Conservation (phyloP, 805 yeast genomes). For the Saccharomycopsis synnaedendra region DNA sequence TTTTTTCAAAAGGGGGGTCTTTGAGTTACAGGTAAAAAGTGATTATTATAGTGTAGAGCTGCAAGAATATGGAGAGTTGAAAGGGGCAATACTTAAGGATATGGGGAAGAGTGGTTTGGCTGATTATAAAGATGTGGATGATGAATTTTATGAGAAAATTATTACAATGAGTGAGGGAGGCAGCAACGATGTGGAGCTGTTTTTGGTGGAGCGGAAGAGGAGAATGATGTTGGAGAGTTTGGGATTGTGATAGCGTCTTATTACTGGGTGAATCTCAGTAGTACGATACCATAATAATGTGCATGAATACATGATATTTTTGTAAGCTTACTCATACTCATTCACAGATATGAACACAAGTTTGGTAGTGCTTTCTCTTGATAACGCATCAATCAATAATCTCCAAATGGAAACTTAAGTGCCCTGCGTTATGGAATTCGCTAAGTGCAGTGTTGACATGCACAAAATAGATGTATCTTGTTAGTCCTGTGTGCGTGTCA, state of each 20-base stretch:
- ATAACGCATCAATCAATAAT: too few relatives aligned
- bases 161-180: constrained; percentile 4
- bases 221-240: constrained; percentile 9
- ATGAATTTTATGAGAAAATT: constrained; percentile 1
- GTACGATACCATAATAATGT: too few relatives aligned
- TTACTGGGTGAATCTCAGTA: too few relatives aligned
- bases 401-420: too few relatives aligned
- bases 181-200: constrained; percentile 5
- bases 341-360: too few relatives aligned
- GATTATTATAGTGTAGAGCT: not conserved
- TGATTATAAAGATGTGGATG: not conserved
- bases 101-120: not conserved
- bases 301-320: too few relatives aligned
- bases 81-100: not conserved
- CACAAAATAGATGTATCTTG: too few relatives aligned
- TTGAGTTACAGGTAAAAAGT: not conserved
- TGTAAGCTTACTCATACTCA: too few relatives aligned
- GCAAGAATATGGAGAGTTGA: not conserved
- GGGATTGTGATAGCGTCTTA: not conserved
- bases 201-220: constrained; percentile 11
- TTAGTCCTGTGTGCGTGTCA: too few relatives aligned
- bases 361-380: too few relatives aligned
- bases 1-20: constrained; percentile 16
- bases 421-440: too few relatives aligned
- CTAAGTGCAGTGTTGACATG: too few relatives aligned